Evolutionary conservation across 495 filamentous ascomycete genomes (phyloP), one percentile per base, ranked within the genome.

Genomic region (Penicillium cosmopolitanum): DNA sequence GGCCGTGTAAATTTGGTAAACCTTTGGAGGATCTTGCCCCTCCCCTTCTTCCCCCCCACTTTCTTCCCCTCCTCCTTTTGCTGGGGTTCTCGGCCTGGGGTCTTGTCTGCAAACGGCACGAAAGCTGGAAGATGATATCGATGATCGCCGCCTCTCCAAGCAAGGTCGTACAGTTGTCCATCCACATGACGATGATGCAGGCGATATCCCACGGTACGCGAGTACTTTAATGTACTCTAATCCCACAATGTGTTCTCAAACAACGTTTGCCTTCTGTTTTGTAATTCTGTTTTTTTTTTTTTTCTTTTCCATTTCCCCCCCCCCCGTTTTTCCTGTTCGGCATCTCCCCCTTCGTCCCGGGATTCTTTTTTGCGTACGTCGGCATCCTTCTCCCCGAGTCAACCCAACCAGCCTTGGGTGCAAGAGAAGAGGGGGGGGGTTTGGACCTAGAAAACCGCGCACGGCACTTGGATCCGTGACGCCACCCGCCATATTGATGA

Each of bases 41-140:
- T 4, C 11, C 15, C 5, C 1, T 31, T n/a, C n/a, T 4, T 31
- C 28, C 28, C 28, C 8, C 44, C 23, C 23, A 50, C 50, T 33
- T 21, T 50, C 50, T 38, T 16, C 21, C 25, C 21, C 25, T 31
- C 25, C 25, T 38, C 36, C 15, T 38, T 38, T 38, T 38, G 8
- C 36, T n/a, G 36, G 36, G 36, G 36, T 38, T 38, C 36, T 38
- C 36, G 36, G 36, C 36, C 36, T 38, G 36, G 36, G 36, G 36
- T 15, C 36, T 31, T 51, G 34, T 28, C 56, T 66, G 64, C 60
- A 66, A 66, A 66, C 64, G 63, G 63, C 51, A 47, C 15, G 42
- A 35, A 42, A 57, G 33, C 28, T 46, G 51, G 46, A 50, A 51
- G 42, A 40, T 62, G 59, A 66, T 58, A 61, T 61, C 58, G 58